Conservation (phyloP, 1,284 basidiomycete species). For the Dichomitus squalens region DNA sequence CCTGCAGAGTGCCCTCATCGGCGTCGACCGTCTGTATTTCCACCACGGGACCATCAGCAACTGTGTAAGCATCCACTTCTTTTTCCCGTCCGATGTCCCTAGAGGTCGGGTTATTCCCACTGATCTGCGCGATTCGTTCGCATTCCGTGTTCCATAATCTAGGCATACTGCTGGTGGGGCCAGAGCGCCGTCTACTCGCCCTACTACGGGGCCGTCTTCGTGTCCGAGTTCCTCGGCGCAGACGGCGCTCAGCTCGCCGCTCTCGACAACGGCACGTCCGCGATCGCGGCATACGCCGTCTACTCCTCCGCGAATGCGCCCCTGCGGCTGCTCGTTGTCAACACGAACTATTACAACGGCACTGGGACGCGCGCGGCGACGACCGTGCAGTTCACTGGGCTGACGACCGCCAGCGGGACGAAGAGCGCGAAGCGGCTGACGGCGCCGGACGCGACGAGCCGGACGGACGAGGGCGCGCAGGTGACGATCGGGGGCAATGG, state of each 20-base stretch:
- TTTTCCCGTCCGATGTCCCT: neutral
- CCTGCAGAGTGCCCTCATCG: constrained; percentile 43
- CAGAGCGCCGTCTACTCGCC: constrained; percentile 38
- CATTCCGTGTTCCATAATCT: neutral
- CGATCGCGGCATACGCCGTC: constrained; percentile 40
- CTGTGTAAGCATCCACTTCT: constrained; percentile 33
- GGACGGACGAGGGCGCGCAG: constrained; percentile 37
- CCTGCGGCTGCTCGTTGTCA: constrained; percentile 39
- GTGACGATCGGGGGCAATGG: constrained; percentile 43
- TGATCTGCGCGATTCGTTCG: neutral
- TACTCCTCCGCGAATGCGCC: constrained; percentile 33
- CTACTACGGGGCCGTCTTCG: constrained; percentile 45
- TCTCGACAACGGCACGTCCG: constrained; percentile 40
- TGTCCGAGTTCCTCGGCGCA: constrained; percentile 41
- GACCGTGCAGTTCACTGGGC: constrained; percentile 34
- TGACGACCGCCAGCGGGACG: constrained; percentile 26
- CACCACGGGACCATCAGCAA: constrained; percentile 48
- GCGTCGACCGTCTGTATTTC: constrained; percentile 45
- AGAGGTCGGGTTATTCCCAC: neutral
- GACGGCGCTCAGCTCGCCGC: constrained; percentile 36
- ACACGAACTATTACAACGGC: constrained; percentile 41
- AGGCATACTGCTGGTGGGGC: constrained; percentile 48
- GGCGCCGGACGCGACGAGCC: constrained; percentile 38
- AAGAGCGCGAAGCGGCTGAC: constrained; percentile 38
- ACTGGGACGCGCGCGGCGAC: constrained; percentile 36